Conservation (phyloP, 2,329 filamentous ascomycete genomes). For the Claviceps arundinis region DNA sequence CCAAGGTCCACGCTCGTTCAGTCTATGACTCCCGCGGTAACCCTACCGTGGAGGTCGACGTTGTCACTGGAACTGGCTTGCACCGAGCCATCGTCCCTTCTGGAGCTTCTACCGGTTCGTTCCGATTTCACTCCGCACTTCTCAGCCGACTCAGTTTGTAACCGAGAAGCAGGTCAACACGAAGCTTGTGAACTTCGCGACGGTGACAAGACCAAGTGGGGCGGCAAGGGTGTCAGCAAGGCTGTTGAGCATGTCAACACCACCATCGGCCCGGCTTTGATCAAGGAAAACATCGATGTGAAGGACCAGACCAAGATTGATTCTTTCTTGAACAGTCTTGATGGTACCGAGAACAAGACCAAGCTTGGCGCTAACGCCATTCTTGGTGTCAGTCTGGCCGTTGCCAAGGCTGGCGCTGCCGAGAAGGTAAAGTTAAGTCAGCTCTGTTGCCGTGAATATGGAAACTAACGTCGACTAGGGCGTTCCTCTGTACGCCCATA, state of each 20-base stretch:
- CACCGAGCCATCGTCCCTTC: constrained; percentile 97
- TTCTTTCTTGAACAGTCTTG: constrained; percentile 72
- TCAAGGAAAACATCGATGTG: constrained; percentile 71
- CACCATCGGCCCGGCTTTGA: constrained; percentile 65
- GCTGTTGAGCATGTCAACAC: constrained; percentile 79
- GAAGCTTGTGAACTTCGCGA: constrained; percentile 87
- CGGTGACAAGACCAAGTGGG: constrained; percentile 77
- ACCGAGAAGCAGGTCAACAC: constrained; percentile 54
- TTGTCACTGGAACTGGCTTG: constrained; percentile 89
- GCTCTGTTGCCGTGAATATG: no score
- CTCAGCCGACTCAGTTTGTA: constrained; percentile 14
- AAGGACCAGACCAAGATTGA: constrained; percentile 79
- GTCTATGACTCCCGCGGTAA: constrained; percentile 98
- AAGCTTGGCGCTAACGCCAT: constrained; percentile 83
- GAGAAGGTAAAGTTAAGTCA: constrained; percentile 48
- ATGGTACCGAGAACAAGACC: constrained; percentile 76
- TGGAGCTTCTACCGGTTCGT: constrained; percentile 81
- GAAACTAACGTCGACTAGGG: constrained; percentile 29
- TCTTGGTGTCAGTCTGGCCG: constrained; percentile 69
- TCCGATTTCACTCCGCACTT: constrained; percentile 13
- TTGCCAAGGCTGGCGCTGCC: constrained; percentile 80
- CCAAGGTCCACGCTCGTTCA: constrained; percentile 81
- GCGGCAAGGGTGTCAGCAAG: constrained; percentile 76
- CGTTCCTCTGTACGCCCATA: constrained; percentile 75
- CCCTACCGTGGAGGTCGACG: constrained; percentile 96